Evolutionary conservation across 192 early-diverging fungal genomes (phyloP), one percentile per base, ranked within the genome.

Genomic region (Mortierella alpina): DNA sequence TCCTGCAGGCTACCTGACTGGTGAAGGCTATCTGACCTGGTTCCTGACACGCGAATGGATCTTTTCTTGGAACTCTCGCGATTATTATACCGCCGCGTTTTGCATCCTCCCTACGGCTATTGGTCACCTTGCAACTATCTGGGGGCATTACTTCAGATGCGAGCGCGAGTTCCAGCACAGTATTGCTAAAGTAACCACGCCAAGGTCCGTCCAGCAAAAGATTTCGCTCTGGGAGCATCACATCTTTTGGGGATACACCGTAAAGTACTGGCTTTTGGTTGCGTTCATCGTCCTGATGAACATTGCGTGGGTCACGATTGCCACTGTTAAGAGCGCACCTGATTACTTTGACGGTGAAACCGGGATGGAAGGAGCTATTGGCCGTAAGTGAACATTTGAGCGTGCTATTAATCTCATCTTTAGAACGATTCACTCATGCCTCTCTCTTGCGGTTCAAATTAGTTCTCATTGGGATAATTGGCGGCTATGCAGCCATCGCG

Each of bases 241-340:
- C 45, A 59, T 72, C 65, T 54, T 54, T 18, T 72, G 59, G 65
- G 77, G 77, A 0, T 80, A 80, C 20, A 80, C 77, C 3, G 70
- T 80, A 65, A 80, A 80, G 66, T 80, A 72, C 42, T 80, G 77
- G 77, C 48, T 72, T 22, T 42, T 80, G 52, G 77, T 72, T 23
- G 63, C 45, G 0, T 22, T 59, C n/a, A 23, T 80, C 8, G 47
- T 66, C 8, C 14, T 68, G 49, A n/a, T 68, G 7, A 72, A 70
- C 5, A 17, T 72, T 4, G 61, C 42, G 0, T 80, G 77, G 77
- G 20, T 64, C 4, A 15, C 53, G 0, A n/a, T 55, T 15, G 57
- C 51, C 4, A 20, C 66, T 13, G 41, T 58, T 1, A 18, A 63
- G 1, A 58, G 44, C 5, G 51, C 45, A 12, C 42, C 51, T 15